Base-by-base conservation (phyloP, 306 rosid genomes). In the Cajanus cajan region DNA sequence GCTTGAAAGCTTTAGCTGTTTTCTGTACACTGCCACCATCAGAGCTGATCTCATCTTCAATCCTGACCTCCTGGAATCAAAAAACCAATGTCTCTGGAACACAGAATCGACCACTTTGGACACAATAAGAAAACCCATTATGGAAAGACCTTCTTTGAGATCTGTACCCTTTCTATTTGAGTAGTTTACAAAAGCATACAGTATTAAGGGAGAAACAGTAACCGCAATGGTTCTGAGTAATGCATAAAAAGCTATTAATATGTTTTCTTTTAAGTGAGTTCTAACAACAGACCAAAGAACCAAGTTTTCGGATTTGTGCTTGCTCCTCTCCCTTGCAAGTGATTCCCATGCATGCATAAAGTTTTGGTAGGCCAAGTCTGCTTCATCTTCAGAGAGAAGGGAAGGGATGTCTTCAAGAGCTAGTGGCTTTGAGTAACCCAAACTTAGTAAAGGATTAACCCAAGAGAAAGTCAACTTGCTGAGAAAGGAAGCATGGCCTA, bases 31-130 rank as follows among this genome's bases (percentile, higher is more conserved):
- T 40, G 92, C 97, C 41, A 90, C 97, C 90, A 93, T 93, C n/a
- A 91, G 67, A 44, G 97, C 90, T 6, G 94, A 91, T 73, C 98
- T 84, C 86, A 93, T 91, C 68, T 88, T 84, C 97, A 91, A 86
- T 0, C 94, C 97, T 0, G 85, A 87, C 81, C 93, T 89, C 81
- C 89, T 88, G 14, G 97, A 78, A 37, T 39, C n/a, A 63, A 91
- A 91, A 66, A 50, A 88, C 85, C 92, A 90, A 43, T 90, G 98
- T 51, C 95, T 89, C 31, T 93, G 97, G 7, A 88, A 73, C 39
- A 93, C 54, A 9, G 95, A 91, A 13, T 93, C 97, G 22, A 86
- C 68, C 31, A 85, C 40, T 77, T 87, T 93, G 58, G 84, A 14
- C 8, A 88, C 13, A 78, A 91, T 65, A 34, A 93, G 37, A 40